phyloP scores from a whole-genome alignment of 768 basidiomycete species.

The Suillus cothurnatus region DNA sequence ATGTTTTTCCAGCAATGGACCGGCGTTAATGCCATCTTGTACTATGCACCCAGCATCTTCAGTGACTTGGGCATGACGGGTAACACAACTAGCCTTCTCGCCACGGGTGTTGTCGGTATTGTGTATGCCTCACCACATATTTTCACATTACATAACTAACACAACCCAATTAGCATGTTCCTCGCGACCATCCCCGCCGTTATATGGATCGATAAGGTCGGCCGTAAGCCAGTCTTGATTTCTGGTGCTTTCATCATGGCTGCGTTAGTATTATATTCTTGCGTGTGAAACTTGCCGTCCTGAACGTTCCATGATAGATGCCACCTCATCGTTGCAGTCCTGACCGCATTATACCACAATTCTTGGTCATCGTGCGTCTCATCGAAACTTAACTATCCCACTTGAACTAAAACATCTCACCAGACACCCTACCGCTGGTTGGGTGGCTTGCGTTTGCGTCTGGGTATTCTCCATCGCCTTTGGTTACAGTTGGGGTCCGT shows the following conservation, averaged over 20 bases:
- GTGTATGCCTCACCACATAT: constrained; percentile 46
- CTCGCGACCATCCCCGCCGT: constrained; percentile 80
- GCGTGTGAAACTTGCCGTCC: constrained; percentile 15
- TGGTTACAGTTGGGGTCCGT: constrained; percentile 81
- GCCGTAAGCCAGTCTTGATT: constrained; percentile 71
- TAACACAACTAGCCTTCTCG: constrained; percentile 57
- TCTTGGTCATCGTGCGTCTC: constrained; percentile 51
- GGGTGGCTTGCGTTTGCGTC: constrained; percentile 69
- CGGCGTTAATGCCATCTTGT: constrained; percentile 74
- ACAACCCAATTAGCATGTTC: constrained; percentile 53
- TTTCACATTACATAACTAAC: not conserved
- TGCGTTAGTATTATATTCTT: constrained; percentile 37
- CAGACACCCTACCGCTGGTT: constrained; percentile 55
- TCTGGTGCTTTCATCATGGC: constrained; percentile 80
- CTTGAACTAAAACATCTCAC: constrained; percentile 7
- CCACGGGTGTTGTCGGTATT: constrained; percentile 77
- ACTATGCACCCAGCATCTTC: constrained; percentile 79
- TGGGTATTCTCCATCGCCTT: constrained; percentile 78
- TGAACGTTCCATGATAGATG: constrained; percentile 42
- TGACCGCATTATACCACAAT: constrained; percentile 60
- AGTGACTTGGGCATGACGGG: constrained; percentile 58
- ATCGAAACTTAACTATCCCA: not conserved
- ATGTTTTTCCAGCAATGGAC: constrained; percentile 91
- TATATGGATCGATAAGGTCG: constrained; percentile 76
- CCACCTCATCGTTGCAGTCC: constrained; percentile 69